Evolutionary conservation across 2,329 filamentous ascomycete genomes (phyloP).

Genomic region (Chalaropsis ovoidea): DNA sequence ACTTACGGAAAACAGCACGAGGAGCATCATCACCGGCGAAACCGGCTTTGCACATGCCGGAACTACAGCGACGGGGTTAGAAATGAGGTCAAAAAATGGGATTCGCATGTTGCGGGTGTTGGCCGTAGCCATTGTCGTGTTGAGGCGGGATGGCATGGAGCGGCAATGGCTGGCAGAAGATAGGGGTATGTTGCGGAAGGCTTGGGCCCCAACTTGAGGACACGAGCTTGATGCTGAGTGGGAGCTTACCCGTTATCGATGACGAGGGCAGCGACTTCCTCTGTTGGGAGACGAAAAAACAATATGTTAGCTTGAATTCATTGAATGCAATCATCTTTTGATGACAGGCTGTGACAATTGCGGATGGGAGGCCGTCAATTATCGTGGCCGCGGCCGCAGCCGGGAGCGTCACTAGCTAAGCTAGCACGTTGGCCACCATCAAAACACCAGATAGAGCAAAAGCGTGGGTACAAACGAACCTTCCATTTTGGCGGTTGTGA

Average conservation of each 20-base stretch:
- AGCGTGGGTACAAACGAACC: conserved; percentile 48
- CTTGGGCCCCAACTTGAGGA: conserved; percentile 31
- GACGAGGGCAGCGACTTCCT: conserved; percentile 99
- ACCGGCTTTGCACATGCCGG: conserved; percentile 99
- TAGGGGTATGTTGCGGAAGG: conserved; percentile 25
- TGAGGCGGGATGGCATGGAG: conserved; percentile 7
- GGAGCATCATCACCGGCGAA: conserved; percentile 99
- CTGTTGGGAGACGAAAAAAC: conserved; percentile 39
- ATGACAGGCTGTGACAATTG: neutral
- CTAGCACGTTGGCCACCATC: conserved; percentile 17
- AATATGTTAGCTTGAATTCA: conserved; percentile 2
- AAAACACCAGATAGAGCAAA: conserved; percentile 17
- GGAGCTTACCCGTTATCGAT: conserved; percentile 99
- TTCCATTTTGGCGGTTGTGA: conserved; percentile 47
- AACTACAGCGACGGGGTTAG: conserved; percentile 48
- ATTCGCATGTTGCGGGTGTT: neutral
- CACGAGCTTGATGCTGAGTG: conserved; percentile 30
- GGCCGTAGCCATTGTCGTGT: neutral
- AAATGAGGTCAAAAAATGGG: conserved; percentile 14
- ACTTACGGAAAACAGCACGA: conserved; percentile 99
- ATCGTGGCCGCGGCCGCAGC: neutral
- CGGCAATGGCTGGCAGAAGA: conserved; percentile 20
- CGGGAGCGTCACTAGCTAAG: conserved; percentile 3
- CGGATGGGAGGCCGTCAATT: neutral
- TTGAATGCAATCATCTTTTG: neutral